Base-by-base conservation (phyloP, 148 eudicot genomes). In the Rhododendron ferrugineum region DNA sequence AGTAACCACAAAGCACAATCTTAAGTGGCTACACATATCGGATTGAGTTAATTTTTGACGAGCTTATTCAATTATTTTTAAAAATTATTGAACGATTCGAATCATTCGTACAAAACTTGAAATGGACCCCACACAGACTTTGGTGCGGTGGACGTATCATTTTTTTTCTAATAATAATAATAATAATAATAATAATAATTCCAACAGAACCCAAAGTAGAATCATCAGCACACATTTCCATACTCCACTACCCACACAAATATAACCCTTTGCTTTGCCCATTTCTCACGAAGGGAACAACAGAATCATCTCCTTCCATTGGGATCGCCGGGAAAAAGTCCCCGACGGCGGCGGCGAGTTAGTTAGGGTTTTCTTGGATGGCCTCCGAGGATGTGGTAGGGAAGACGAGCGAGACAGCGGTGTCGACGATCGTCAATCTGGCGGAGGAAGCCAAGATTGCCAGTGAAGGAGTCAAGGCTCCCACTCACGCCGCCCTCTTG, bases 391-490 rank as follows among this genome's bases (percentile, higher is more conserved):
- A 94, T 89, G 98, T 90, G 83, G 86, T 87, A 44, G 84, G 84
- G 30, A 95, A 92, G 85, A 88, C 91, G 47, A 85, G 94, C 85
- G 95, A 94, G 37, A 83, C 85, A 11, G 94, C 93, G 36, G 93
- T 93, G 49, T 81, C 96, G 80, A 94, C 93, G 88, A 89, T 94
- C 83, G 98, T 92, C 2, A 92, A 94, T 86, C 88, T 94, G 85
- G 98, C 98, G 7, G 98, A 88, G 58, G 96, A 94, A 85, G 97
- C 97, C 7, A 95, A 94, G 90, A 90, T 91, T 8, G 93, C 92
- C 14, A 88, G 92, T 23, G 98, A 92, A 85, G 93, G 94, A 11
- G 95, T 93, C 36, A 92, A 95, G 82, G 84, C 95, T 85, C 95
- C 95, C 0, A 87, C 85, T 40, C 58, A 87, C 75, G 92, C 93